A percentile compares a stretch with the other conserved stretches of the same genome.
phyloP scores from a whole-genome alignment of 1,139 yeast species.

The Zygosaccharomyces pseudobailii region DNA sequence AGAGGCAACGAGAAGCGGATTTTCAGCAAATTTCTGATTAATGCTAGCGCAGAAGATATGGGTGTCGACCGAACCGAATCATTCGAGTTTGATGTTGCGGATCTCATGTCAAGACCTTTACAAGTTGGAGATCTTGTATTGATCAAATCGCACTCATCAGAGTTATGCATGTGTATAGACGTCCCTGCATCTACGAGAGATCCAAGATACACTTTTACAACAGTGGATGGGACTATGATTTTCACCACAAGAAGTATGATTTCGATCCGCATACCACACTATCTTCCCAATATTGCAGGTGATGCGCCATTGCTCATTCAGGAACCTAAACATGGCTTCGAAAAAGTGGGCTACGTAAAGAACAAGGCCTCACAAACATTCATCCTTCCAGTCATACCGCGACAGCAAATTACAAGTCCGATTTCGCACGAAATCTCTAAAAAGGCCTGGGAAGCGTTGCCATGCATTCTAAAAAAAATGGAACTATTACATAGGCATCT shows the following conservation, averaged over 20 bases:
- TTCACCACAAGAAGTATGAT: constrained; percentile 47
- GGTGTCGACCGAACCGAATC: neutral
- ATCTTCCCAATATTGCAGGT: constrained; percentile 14
- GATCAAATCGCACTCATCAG: constrained; percentile 35
- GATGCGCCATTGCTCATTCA: constrained; percentile 27
- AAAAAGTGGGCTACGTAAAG: constrained; percentile 33
- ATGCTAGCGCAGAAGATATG: constrained; percentile 3
- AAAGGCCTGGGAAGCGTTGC: constrained; percentile 36
- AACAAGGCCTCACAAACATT: constrained; percentile 22
- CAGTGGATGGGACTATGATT: constrained; percentile 51
- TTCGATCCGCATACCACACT: constrained; percentile 48
- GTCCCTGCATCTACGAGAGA: constrained; percentile 40
- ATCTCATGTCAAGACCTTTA: constrained; percentile 27
- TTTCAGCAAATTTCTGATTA: constrained; percentile 6
- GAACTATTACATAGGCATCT: constrained; percentile 51
- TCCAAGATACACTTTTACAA: constrained; percentile 51
- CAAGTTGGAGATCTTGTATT: constrained; percentile 46
- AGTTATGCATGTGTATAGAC: constrained; percentile 41
- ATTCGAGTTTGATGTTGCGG: constrained; percentile 8
- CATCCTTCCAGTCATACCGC: constrained; percentile 26
- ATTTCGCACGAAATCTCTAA: constrained; percentile 27
- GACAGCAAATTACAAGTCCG: constrained; percentile 28
- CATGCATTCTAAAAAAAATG: constrained; percentile 39
- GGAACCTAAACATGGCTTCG: constrained; percentile 24
- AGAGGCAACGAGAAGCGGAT: neutral